Conservation (phyloP, 2,329 filamentous ascomycete genomes). For the Aspergillus sp. region DNA sequence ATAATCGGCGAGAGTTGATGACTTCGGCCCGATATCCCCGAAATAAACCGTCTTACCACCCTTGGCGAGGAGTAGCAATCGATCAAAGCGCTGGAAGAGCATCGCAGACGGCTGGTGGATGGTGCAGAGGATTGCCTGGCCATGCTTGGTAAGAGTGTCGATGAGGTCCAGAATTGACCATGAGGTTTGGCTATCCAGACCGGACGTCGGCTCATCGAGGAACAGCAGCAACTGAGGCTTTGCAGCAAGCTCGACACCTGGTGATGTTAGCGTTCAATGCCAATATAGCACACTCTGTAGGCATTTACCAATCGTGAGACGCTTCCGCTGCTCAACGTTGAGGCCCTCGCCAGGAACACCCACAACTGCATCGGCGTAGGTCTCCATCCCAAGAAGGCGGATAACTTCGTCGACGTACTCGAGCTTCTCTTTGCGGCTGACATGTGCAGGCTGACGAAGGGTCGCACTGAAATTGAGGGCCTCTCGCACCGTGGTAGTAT, state of each 20-base stretch:
- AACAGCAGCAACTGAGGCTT: slow-evolving; percentile 85
- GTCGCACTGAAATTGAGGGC: slow-evolving; percentile 77
- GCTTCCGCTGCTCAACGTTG: slow-evolving; percentile 57
- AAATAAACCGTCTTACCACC: slow-evolving; percentile 63
- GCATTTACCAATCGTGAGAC: slow-evolving; percentile 89
- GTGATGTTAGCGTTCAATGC: too few relatives aligned
- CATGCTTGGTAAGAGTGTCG: slow-evolving; percentile 78
- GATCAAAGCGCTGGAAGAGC: slow-evolving; percentile 78
- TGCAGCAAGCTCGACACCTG: slow-evolving; percentile 88
- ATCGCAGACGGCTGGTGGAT: slow-evolving; percentile 96
- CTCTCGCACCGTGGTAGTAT: slow-evolving; percentile 78
- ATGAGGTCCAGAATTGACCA: slow-evolving; percentile 86
- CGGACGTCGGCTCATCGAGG: slow-evolving; percentile 89
- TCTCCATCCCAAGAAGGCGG: slow-evolving; percentile 78
- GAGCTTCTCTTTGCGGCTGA: slow-evolving; percentile 67
- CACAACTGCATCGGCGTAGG: slow-evolving; percentile 82
- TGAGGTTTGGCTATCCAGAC: slow-evolving; percentile 84
- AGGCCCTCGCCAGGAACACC: slow-evolving; percentile 77
- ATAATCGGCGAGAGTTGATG: slow-evolving; percentile 48
- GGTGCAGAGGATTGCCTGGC: slow-evolving; percentile 90
- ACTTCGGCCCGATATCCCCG: slow-evolving; percentile 55
- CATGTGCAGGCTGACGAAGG: slow-evolving; percentile 68
- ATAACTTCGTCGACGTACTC: slow-evolving; percentile 87
- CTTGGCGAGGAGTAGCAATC: slow-evolving; percentile 53
- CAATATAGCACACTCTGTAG: too few relatives aligned